Evolutionary conservation across 208 protist species (phyloP).

Genomic region (Naegleria fowleri): DNA sequence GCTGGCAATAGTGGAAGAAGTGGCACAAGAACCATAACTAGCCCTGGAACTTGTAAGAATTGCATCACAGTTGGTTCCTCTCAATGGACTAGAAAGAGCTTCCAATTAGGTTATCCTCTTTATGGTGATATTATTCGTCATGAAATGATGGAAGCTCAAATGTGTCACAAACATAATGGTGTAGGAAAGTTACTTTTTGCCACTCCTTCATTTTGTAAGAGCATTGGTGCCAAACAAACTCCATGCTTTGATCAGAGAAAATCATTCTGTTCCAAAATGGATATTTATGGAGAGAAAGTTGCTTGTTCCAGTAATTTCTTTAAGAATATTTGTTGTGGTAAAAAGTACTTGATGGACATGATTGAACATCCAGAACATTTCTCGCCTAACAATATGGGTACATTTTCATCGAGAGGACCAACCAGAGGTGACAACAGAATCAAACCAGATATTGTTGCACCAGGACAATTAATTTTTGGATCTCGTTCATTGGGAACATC

Average conservation of each 20-base stretch:
- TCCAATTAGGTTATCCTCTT: slow-evolving; percentile 5
- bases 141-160: background rate
- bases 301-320: background rate
- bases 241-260: background rate
- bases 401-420: slow-evolving; percentile 57
- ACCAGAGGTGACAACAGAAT: slow-evolving; percentile 61
- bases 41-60: slow-evolving; percentile 25
- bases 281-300: background rate
- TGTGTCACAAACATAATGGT: background rate
- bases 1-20: slow-evolving; percentile 25
- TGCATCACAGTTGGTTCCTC: slow-evolving; percentile 9
- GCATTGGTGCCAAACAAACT: background rate
- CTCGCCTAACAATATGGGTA: slow-evolving; percentile 46
- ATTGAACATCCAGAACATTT: background rate
- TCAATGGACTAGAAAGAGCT: background rate
- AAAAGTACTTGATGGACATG: background rate
- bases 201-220: background rate
- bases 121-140: slow-evolving; percentile 2
- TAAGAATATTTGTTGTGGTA: background rate
- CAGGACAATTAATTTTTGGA: slow-evolving; percentile 57
- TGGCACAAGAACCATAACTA: background rate
- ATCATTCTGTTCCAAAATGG: background rate
- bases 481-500: background rate
- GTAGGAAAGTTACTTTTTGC: background rate
- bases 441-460: slow-evolving; percentile 71